These are phyloP conservation scores for Moricandia moricandioides DNA, from an alignment of 345 rosid genomes.

Conservation along the genomic window DNA sequence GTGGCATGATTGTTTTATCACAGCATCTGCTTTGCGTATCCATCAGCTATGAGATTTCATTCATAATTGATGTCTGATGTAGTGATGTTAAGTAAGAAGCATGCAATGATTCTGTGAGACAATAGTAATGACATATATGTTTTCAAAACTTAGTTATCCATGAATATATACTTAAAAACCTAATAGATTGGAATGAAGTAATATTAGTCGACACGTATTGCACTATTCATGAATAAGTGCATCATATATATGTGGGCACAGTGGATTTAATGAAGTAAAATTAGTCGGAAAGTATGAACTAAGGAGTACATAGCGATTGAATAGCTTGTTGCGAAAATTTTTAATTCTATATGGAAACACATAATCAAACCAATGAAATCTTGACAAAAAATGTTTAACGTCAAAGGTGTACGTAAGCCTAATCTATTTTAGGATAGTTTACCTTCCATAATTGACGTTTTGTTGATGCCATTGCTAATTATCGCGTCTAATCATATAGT, in stretches of 20 bases:
- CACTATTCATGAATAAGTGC: not conserved
- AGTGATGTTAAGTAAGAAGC: too few relatives aligned
- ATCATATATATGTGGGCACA: not conserved
- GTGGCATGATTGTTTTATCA: not conserved
- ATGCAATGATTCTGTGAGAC: too few relatives aligned
- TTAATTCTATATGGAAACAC: not conserved
- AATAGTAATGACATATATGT: too few relatives aligned
- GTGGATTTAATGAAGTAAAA: too few relatives aligned
- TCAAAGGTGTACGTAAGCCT: not conserved
- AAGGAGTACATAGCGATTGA: not conserved
- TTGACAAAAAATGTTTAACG: not conserved
- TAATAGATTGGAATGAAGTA: too few relatives aligned
- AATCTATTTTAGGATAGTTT: too few relatives aligned
- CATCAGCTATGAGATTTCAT: not conserved
- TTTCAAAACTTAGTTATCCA: too few relatives aligned
- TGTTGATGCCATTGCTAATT: not conserved
- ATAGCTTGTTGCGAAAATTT: not conserved
- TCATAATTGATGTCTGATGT: not conserved
- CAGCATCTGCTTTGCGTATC: not conserved
- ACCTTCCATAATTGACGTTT: not conserved
- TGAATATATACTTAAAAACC: too few relatives aligned
- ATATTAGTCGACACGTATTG: too few relatives aligned
- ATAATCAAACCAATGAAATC: not conserved
- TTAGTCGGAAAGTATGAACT: not conserved
- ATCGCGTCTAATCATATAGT: not conserved